These are phyloP conservation scores for Wickerhamiella azymoides DNA, from an alignment of 805 yeast species.

Conservation along the genomic window DNA sequence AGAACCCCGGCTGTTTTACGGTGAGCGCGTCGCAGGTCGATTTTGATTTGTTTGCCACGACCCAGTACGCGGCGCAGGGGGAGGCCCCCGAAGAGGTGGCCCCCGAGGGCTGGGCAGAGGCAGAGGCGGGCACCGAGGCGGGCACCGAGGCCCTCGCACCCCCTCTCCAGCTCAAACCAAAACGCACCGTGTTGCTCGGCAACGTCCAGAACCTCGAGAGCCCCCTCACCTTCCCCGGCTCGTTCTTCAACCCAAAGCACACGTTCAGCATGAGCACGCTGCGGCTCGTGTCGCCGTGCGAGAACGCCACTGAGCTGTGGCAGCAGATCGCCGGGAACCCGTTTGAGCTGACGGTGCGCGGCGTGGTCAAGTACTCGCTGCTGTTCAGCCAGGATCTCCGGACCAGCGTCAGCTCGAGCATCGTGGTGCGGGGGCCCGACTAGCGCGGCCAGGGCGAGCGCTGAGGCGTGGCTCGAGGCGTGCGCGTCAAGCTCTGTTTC, in stretches of 20 bases:
- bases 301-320: conserved; percentile 40
- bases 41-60: conserved; percentile 60
- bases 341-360: conserved; percentile 73
- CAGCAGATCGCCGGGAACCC: conserved; percentile 58
- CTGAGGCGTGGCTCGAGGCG: too few species aligned
- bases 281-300: conserved; percentile 62
- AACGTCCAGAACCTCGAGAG: conserved; percentile 51
- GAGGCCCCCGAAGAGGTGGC: too few species aligned
- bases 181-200: conserved; percentile 66
- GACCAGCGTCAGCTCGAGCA: conserved; percentile 16
- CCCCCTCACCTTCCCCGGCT: conserved; percentile 63
- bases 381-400: conserved; percentile 36
- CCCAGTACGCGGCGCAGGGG: conserved; percentile 18
- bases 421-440: conserved; percentile 4
- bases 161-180: too few species aligned
- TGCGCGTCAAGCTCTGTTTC: too few species aligned
- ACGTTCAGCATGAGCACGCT: conserved; percentile 53
- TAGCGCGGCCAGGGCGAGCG: too few species aligned
- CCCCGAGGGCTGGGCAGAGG: too few species aligned
- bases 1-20: conserved; percentile 75
- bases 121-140: too few species aligned
- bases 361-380: conserved; percentile 61
- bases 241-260: conserved; percentile 50
- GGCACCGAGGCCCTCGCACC: too few species aligned
- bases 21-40: conserved; percentile 52